Percentiles rank a stretch among this genome's conserved stretches.
phyloP scores from a whole-genome alignment of 2,329 filamentous ascomycete species.

The Sarocladium brachiariae region DNA sequence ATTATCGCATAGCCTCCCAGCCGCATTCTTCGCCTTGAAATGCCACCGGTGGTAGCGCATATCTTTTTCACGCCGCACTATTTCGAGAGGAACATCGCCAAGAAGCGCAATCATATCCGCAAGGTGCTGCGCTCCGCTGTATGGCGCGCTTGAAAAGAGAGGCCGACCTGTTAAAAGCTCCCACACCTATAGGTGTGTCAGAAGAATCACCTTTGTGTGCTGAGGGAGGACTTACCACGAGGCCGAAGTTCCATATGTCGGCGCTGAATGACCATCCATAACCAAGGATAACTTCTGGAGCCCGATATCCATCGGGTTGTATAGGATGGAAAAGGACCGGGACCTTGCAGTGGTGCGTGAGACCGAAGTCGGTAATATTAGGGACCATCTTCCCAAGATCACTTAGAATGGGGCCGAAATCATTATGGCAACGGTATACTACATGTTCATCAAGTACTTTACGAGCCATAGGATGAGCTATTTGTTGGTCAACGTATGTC shows the following conservation, averaged over 20 bases:
- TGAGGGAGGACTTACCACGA: constrained; percentile 16
- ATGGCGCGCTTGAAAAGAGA: constrained; percentile 12
- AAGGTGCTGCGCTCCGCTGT: constrained; percentile 17
- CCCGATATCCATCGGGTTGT: constrained; percentile 17
- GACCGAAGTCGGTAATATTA: neutral
- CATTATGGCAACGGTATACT: neutral
- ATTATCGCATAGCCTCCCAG: constrained; percentile 14
- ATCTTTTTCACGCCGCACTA: constrained; percentile 15
- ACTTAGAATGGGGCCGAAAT: neutral
- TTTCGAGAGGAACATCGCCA: constrained; percentile 15
- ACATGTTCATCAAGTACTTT: neutral
- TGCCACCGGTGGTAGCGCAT: constrained; percentile 16
- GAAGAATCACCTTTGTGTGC: too few relatives aligned
- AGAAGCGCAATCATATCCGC: constrained; percentile 20
- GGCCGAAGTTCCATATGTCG: constrained; percentile 16
- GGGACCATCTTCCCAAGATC: neutral
- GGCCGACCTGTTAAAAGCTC: too few relatives aligned
- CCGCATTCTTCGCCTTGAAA: constrained; percentile 10
- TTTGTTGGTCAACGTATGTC: constrained; percentile 14
- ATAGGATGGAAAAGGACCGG: constrained; percentile 14
- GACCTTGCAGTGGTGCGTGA: neutral
- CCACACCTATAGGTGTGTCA: too few relatives aligned
- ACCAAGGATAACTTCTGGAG: constrained; percentile 18
- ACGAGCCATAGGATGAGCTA: neutral
- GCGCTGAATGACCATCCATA: constrained; percentile 17